phyloP scores from a whole-genome alignment of 75 land plant species.

The Pinus tabuliformis region DNA sequence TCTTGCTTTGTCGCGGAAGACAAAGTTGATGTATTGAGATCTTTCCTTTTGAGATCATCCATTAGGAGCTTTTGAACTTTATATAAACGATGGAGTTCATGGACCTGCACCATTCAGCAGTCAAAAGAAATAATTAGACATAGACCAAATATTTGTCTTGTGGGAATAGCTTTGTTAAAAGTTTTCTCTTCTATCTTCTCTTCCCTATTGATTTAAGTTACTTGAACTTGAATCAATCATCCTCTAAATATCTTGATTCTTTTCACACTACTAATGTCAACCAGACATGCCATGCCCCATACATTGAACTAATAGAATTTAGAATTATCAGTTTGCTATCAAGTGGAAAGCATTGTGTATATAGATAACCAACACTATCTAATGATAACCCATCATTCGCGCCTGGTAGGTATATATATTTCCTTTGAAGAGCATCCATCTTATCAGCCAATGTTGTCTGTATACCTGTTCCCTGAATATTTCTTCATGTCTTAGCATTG shows the following conservation, averaged over 20 bases:
- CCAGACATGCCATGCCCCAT: neutral
- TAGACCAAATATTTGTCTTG: neutral
- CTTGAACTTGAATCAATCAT: neutral
- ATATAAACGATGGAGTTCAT: constrained; percentile 71
- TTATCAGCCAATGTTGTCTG: neutral
- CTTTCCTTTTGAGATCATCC: constrained; percentile 39
- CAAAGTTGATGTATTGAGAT: neutral
- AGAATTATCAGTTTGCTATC: neutral
- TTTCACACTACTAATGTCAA: neutral
- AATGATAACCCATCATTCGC: neutral
- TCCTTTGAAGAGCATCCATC: neutral
- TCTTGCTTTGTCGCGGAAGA: constrained; percentile 10
- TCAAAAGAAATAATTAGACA: neutral
- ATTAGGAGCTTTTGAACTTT: constrained; percentile 55
- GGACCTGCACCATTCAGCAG: constrained; percentile 25
- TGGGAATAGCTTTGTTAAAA: neutral
- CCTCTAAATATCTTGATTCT: neutral
- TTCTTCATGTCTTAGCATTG: constrained; percentile 70
- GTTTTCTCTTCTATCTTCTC: constrained; percentile 2
- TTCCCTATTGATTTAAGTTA: neutral
- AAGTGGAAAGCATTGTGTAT: neutral
- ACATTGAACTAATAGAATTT: constrained; percentile 5
- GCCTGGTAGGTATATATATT: neutral
- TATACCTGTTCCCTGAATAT: constrained; percentile 67
- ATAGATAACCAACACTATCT: neutral